Base-by-base conservation (phyloP, 2,329 filamentous ascomycete species). In the Pseudogymnoascus pannorum region DNA sequence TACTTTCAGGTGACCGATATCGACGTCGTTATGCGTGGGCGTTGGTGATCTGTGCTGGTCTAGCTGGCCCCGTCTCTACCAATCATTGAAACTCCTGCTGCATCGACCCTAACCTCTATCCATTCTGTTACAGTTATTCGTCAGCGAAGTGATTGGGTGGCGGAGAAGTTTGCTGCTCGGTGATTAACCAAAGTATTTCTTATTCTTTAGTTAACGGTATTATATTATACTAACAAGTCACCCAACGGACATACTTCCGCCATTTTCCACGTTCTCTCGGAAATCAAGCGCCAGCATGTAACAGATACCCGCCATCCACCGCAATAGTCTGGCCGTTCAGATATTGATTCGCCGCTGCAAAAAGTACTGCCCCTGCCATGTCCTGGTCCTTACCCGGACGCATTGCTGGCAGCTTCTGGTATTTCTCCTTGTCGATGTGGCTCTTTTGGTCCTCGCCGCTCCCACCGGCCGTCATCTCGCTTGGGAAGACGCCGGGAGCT, bases 301-400 rank as follows among this genome's bases (percentile, higher is more conserved):
- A 65, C 4, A 75, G 75, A 64, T 83, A 84, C 0, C 81, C 81
- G 5, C 82, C 81, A 68, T 84, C 81, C 3, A 84, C 78, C 1
- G 77, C 74, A 44, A 75, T 64, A 2, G 71, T 75, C 64, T 75
- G 70, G 0, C 74, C 74, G 58, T 74, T 75, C 58, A 77, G 60
- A 59, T 76, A 76, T 68, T 75, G 74, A 58, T 76, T 76, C 11
- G 72, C 69, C 11, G 77, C 79, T 16, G 77, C 74, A 64, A 81
- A 85, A 26, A 87, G 69, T 3, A 85, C 76, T 0, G 80, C 80
- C 42, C 78, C 76, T 0, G 80, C 82, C 77, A 86, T 86, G 67
- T 86, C 83, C 29, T 78, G 71, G 64, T 86, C 84, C 26, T 81
- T 79, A 0, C 83, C 84, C 0, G 82, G 82, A 42, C 81, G 68